A percentile compares a stretch with the other conserved stretches of the same genome.
These are phyloP conservation scores for Zasmidium cellare DNA, from an alignment of 2,329 filamentous ascomycete genomes.

Conservation along the genomic window DNA sequence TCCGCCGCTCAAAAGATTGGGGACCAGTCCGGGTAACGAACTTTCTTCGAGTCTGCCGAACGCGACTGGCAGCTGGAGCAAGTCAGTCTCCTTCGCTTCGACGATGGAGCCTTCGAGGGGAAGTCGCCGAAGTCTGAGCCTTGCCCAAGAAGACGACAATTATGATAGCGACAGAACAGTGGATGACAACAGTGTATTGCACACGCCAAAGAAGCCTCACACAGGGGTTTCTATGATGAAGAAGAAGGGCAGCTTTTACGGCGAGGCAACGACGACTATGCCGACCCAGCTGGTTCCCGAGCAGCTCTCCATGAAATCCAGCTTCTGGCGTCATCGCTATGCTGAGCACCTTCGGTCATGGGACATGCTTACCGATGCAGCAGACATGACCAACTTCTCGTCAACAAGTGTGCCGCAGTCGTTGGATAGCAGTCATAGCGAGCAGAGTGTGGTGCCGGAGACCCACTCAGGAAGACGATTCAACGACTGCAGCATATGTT, in stretches of 20 bases:
- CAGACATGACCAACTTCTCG: constrained; percentile 52
- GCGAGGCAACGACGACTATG: constrained; percentile 43
- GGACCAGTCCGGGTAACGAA: constrained; percentile 31
- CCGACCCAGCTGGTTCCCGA: constrained; percentile 52
- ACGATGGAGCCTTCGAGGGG: constrained; percentile 34
- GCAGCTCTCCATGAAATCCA: constrained; percentile 49
- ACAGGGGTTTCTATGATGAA: constrained; percentile 49
- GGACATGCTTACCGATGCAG: constrained; percentile 55
- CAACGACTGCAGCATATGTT: constrained; percentile 31
- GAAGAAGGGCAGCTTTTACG: constrained; percentile 58
- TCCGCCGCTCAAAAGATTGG: constrained; percentile 28
- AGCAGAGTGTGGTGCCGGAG: background rate
- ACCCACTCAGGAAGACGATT: constrained; percentile 4
- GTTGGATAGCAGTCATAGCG: background rate
- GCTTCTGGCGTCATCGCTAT: constrained; percentile 57
- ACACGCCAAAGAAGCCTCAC: constrained; percentile 34
- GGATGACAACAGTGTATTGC: constrained; percentile 37
- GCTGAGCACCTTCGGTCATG: constrained; percentile 60
- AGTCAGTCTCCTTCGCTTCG: constrained; percentile 35
- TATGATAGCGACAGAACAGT: constrained; percentile 37
- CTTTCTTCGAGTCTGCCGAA: constrained; percentile 30
- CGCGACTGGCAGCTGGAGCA: constrained; percentile 48
- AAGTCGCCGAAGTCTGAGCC: constrained; percentile 34
- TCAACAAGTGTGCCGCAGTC: background rate
- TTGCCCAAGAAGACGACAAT: constrained; percentile 27